A percentile compares a stretch with the other conserved stretches of the same genome.
phyloP scores from a whole-genome alignment of 2,329 filamentous ascomycete genomes.

The Xylariales sp. region DNA sequence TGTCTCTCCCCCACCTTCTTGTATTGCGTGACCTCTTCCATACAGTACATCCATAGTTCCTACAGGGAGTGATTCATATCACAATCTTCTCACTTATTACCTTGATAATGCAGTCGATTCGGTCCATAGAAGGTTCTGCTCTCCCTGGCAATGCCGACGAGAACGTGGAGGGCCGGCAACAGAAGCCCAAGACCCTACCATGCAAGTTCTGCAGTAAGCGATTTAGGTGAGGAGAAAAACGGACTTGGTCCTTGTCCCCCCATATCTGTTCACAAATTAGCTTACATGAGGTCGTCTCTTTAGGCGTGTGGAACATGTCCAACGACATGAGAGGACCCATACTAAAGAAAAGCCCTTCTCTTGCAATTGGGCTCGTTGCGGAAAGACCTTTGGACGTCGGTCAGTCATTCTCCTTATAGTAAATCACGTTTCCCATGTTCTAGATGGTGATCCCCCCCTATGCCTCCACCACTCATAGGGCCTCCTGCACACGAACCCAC shows the following conservation, averaged over 20 bases:
- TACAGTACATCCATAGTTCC: constrained; percentile 9
- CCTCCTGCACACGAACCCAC: neutral
- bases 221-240: constrained; percentile 47
- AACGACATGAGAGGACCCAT: constrained; percentile 59
- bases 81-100: constrained; percentile 8
- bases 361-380: constrained; percentile 55
- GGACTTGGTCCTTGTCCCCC: constrained; percentile 14
- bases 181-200: constrained; percentile 57
- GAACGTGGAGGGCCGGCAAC: constrained; percentile 46
- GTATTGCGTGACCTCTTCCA: constrained; percentile 5
- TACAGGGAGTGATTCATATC: constrained; percentile 1
- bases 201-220: constrained; percentile 61
- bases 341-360: constrained; percentile 63
- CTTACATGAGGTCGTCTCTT: constrained; percentile 35
- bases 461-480: constrained; percentile 3
- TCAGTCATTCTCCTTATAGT: constrained; percentile 33
- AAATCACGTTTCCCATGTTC: constrained; percentile 5
- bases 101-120: constrained; percentile 46
- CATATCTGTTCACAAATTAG: constrained; percentile 27
- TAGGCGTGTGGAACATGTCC: constrained; percentile 61
- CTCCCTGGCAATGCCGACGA: constrained; percentile 37
- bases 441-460: constrained; percentile 2
- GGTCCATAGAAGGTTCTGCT: constrained; percentile 45
- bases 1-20: neutral
- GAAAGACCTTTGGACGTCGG: constrained; percentile 59